Conservation (phyloP, 2,329 filamentous ascomycete genomes). For the Alternaria triticimaculans region DNA sequence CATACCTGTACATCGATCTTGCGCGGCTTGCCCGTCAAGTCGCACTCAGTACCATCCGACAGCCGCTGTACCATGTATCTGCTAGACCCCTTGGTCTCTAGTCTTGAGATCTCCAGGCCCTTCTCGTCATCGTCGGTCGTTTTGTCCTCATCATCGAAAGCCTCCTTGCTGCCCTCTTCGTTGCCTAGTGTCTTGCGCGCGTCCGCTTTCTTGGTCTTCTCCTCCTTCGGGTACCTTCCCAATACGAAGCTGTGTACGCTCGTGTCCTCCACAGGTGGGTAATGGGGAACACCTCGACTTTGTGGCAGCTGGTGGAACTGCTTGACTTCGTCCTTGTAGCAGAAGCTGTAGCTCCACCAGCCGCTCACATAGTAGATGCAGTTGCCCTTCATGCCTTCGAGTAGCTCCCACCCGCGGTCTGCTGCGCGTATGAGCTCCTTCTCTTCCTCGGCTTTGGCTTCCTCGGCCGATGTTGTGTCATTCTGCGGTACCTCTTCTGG, state of each 20-base stretch:
- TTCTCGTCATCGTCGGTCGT: constrained; percentile 30
- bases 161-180: constrained; percentile 40
- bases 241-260: constrained; percentile 78
- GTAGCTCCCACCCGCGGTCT: constrained; percentile 77
- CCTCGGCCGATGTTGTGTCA: constrained; percentile 70
- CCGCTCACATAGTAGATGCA: constrained; percentile 86
- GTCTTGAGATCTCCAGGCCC: constrained; percentile 60
- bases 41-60: constrained; percentile 80
- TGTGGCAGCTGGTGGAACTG: constrained; percentile 87
- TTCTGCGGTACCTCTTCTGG: constrained; percentile 60
- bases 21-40: constrained; percentile 80
- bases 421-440: constrained; percentile 80
- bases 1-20: constrained; percentile 79
- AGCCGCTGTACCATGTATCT: constrained; percentile 86
- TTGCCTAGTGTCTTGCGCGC: constrained; percentile 39
- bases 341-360: constrained; percentile 97
- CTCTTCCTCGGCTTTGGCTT: constrained; percentile 76
- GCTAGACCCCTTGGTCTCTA: constrained; percentile 83
- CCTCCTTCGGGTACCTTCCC: constrained; percentile 61
- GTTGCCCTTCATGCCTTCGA: constrained; percentile 76
- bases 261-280: constrained; percentile 78
- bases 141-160: constrained; percentile 39
- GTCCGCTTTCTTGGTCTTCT: constrained; percentile 28
- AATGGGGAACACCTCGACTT: constrained; percentile 68
- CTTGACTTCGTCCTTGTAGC: constrained; percentile 84